These are phyloP conservation scores for Agroathelia rolfsii DNA, from an alignment of 1,284 basidiomycete genomes.

Conservation along the genomic window DNA sequence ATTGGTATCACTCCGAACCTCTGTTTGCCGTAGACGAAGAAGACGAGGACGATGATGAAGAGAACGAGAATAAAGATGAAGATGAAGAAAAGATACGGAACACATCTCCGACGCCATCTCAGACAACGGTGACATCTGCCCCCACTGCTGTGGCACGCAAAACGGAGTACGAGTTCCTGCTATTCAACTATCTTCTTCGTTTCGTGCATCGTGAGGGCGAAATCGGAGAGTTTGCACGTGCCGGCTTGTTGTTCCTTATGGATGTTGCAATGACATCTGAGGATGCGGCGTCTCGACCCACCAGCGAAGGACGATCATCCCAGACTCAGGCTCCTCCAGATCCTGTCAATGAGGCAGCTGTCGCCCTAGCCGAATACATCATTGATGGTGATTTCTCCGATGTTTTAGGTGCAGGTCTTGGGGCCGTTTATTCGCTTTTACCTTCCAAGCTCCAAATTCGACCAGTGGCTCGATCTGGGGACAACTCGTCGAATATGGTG, in stretches of 20 bases:
- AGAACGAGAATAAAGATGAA: conserved; percentile 40
- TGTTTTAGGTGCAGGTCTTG: conserved; percentile 87
- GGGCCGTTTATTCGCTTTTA: conserved; percentile 87
- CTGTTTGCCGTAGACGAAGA: conserved; percentile 61
- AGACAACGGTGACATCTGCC: conserved; percentile 45
- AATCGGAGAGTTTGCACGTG: conserved; percentile 89
- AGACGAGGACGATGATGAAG: conserved; percentile 41
- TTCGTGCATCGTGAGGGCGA: conserved; percentile 93
- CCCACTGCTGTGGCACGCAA: conserved; percentile 42
- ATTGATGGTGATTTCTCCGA: conserved; percentile 95
- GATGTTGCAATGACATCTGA: conserved; percentile 84
- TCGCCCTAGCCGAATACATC: conserved; percentile 87
- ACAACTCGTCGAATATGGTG: conserved; percentile 44
- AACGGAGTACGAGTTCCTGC: conserved; percentile 86
- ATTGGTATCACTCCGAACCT: conserved; percentile 67
- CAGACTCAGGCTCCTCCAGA: conserved; percentile 30
- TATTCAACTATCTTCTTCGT: conserved; percentile 92
- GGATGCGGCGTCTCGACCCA: conserved; percentile 33
- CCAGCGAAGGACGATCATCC: conserved; percentile 22
- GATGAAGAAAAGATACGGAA: conserved; percentile 21
- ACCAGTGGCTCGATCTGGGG: conserved; percentile 32
- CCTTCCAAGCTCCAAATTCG: conserved; percentile 78
- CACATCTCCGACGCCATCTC: conserved; percentile 49
- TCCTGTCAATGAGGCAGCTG: conserved; percentile 70
- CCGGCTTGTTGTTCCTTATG: conserved; percentile 86